Evolutionary conservation across 331 rosid species (phyloP).

Genomic region (Prunus yedoensis): DNA sequence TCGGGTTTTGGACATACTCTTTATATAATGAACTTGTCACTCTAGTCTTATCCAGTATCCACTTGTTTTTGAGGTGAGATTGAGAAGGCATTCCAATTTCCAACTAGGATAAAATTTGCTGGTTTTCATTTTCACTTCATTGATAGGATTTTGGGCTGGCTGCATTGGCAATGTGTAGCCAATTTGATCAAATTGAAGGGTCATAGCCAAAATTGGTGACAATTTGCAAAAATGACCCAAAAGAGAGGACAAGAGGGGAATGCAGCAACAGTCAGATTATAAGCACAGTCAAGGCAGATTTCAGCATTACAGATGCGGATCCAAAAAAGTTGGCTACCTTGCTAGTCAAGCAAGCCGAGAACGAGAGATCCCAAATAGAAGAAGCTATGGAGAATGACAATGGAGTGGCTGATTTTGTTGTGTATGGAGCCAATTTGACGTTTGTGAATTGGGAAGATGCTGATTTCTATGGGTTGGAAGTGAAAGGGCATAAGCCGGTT

Average conservation of each 20-base stretch:
- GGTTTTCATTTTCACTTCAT: not conserved
- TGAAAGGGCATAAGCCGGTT: conserved; percentile 44
- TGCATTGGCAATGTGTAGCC: conserved; percentile 58
- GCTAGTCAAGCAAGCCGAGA: conserved; percentile 35
- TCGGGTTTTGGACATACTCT: not conserved
- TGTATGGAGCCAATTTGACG: conserved; percentile 73
- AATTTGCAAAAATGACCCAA: conserved; percentile 36
- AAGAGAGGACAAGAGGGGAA: conserved; percentile 14
- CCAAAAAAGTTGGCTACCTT: conserved; percentile 44
- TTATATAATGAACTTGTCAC: not conserved
- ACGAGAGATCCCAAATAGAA: conserved; percentile 44
- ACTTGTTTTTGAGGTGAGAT: not conserved
- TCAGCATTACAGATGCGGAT: conserved; percentile 32
- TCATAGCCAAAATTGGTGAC: conserved; percentile 50
- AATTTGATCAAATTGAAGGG: conserved; percentile 37
- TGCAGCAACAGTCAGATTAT: conserved; percentile 51
- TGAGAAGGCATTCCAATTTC: no score
- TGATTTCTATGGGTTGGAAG: conserved; percentile 47
- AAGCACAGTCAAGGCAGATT: conserved; percentile 48
- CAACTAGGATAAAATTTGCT: no score
- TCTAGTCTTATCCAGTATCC: not conserved
- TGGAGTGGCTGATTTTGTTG: conserved; percentile 58
- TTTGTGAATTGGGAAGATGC: conserved; percentile 62
- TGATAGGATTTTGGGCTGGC: no score
- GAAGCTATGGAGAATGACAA: conserved; percentile 42